Evolutionary conservation across 345 rosid genomes (phyloP), one percentile per base, ranked within the genome.

Genomic region (Capsella bursapastoris): DNA sequence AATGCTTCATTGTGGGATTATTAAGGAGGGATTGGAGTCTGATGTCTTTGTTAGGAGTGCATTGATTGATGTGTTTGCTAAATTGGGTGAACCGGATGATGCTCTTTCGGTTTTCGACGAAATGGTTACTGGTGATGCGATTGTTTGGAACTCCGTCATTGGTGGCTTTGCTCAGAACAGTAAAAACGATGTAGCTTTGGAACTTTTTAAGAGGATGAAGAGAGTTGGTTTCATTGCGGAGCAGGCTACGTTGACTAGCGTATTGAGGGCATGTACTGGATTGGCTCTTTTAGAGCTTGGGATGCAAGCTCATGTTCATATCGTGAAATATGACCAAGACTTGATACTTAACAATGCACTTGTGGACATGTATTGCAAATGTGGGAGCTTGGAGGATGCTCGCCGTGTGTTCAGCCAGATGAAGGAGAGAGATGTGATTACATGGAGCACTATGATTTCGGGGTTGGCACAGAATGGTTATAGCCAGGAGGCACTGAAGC

Each of bases 371-470:
- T 89, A 87, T 49, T 87, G 95, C 76, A 89, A 87, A 49, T 89
- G 89, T 71, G 92, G 95, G 27, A 71, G 90, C 62, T 79, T 86
- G 76, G 87, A 84, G 13, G 94, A 87, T 84, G 91, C 90, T 31
- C 69, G 68, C 2, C 28, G 40, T 32, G 58, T 89, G 67, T 89
- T 89, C 41, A 41, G 4, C 35, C 57, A 82, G 52, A 86, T 86
- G 91, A 70, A 52, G 28, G 83, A 80, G 61, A 88, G 73, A 79
- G 91, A 88, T 77, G 93, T 90, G 58, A 78, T 90, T 62, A 82
- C 96, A 40, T 88, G 93, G 91, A 90, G 96, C 78, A 90, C 93
- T 15, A 85, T 90, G 91, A 86, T 90, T 75, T 79, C 88, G 15
- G 93, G 96, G 57, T 61, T 88, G 67, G 96, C 88, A 0, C 91